Evolutionary conservation across 257 asterid species (phyloP), one percentile per base, ranked within the genome.

Genomic region (Lithospermum erythrorhizon): DNA sequence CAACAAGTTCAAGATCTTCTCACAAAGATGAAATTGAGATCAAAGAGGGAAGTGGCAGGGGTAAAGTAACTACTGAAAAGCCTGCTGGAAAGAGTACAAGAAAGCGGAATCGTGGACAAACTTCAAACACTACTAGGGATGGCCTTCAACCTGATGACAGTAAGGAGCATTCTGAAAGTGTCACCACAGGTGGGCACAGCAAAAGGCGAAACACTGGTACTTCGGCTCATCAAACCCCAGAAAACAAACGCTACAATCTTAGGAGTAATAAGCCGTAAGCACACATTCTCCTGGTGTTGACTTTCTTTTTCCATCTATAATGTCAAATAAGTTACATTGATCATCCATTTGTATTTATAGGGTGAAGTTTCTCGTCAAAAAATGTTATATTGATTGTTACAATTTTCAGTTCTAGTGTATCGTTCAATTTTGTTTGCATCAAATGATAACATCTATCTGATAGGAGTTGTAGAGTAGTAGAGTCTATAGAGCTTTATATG

Each of bases 181-280:
- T 78, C 59, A 75, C 83, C 1, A 68, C 70, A 29, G 86, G 87
- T 73, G 81, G 91, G 29, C 86, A 78, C 65, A 72, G 84, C 86
- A 90, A 87, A 82, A 85, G 88, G 83, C 87, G 69, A 37, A 90
- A 83, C 68, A 76, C 72, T 11, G 74, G 67, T 61, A 62, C 80
- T 58, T 72, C 87, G 37, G 70, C 79, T 68, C 72, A 68, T 35
- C 86, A 72, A 58, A 78, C 61, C 55, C 62, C 83, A 64, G 87
- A 81, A 73, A 79, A 72, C 66, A 68, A 60, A 35, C 90, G 87
- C 21, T 90, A 90, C 73, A 87, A 90, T 74, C 94, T 87, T 49
- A 84, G 97, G 73, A 81, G 69, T 14, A 79, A 73, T 64, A 74
- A 57, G 61, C 63, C 60, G 95, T 87, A 69, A 81, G 96, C 75